phyloP scores from a whole-genome alignment of 1,284 basidiomycete species.

The Pascua sp. region DNA sequence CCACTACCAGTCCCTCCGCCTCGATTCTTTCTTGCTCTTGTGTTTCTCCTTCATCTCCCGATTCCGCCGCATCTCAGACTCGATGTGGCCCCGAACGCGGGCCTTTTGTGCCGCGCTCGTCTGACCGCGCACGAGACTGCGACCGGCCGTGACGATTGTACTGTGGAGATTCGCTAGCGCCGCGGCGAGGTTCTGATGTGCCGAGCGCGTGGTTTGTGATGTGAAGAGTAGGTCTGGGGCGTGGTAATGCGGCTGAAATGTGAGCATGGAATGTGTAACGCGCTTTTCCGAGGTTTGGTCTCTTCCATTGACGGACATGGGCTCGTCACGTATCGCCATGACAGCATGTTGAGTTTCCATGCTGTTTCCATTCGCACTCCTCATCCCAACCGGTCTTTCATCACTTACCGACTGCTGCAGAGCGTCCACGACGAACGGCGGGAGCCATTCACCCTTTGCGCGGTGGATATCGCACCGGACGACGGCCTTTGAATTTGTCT shows the following conservation, averaged over 20 bases:
- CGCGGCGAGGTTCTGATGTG: constrained; percentile 31
- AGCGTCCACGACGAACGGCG: constrained; percentile 35
- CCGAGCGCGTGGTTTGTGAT: constrained; percentile 37
- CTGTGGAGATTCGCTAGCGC: constrained; percentile 33
- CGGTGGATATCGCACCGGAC: constrained; percentile 30
- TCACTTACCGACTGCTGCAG: constrained; percentile 38
- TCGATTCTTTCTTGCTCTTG: constrained; percentile 26
- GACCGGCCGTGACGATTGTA: constrained; percentile 28
- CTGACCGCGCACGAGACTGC: constrained; percentile 31
- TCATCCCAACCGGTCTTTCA: not conserved
- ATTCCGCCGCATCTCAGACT: constrained; percentile 29
- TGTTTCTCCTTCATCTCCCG: constrained; percentile 32
- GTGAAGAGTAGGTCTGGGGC: constrained; percentile 39
- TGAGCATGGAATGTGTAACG: not conserved
- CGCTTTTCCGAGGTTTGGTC: not conserved
- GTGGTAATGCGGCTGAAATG: constrained; percentile 38
- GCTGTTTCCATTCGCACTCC: not conserved
- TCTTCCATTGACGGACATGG: not conserved
- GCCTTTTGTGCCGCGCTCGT: constrained; percentile 37
- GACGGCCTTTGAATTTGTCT: constrained; percentile 48
- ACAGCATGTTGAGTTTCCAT: not conserved
- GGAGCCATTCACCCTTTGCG: constrained; percentile 38
- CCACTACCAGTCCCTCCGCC: not conserved
- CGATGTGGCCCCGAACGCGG: constrained; percentile 27
- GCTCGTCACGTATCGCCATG: not conserved